Evolutionary conservation across 352 stramenopile species (phyloP), one percentile per base, ranked within the genome.

Genomic region (Pythium phragmiticola): DNA sequence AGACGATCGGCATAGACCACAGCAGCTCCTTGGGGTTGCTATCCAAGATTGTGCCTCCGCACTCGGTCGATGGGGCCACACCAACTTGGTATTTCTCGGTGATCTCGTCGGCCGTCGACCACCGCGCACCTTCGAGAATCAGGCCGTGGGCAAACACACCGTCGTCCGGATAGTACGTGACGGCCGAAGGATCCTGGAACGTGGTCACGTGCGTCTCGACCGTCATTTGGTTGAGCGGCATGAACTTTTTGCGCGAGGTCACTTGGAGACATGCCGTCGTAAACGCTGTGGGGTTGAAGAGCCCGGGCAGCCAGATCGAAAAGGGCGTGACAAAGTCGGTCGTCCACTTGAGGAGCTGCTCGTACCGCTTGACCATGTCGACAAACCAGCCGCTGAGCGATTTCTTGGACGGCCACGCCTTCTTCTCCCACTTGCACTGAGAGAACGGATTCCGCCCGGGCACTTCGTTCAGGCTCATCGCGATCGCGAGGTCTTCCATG

Each of bases 201-300:
- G 82, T 97, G n/a, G 89, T 98, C 47, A 98, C 85, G 66, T 98
- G 94, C 23, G 95, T 98, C 75, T 98, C 95, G 49, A 97, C 93
- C 1, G 92, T 98, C 90, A 98, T 98, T 59, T 98, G 89, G 74
- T 99, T 97, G 39, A 99, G 80, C 45, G 94, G 90, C 73, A 96
- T 87, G 68, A 94, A 85, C 53, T 94, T 96, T 41, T 84, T 84
- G 37, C 96, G 90, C 17, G 94, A 97, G 23, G 94, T 98, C 23
- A 98, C 94, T 69, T 99, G 96, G 59, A 98, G 82, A 66, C 98
- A 95, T 33, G 95, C 96, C 0, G 95, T 98, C 48, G 98, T 94
- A 77, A 98, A 98, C 23, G 90, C 91, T 13, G 89, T 98, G 17
- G 95, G 96, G 64, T 98, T 98, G 69, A 99, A 99, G 6, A 99